These are phyloP conservation scores for Solidago caesia DNA, from an alignment of 129 eudicot genomes.

Conservation along the genomic window DNA sequence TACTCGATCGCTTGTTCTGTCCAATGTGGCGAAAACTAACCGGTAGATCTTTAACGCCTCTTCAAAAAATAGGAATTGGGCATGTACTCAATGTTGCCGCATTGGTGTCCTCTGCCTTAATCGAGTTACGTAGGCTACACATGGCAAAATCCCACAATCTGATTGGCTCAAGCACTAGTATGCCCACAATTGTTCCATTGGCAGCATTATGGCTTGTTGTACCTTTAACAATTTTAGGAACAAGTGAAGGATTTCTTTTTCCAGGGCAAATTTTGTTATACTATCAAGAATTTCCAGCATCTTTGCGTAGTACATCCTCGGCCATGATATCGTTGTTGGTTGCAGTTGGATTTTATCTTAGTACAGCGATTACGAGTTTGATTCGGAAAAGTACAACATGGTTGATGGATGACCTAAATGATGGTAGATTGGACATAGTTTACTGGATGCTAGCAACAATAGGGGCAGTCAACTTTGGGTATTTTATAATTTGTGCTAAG, in stretches of 20 bases:
- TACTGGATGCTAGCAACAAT: slow-evolving; percentile 36
- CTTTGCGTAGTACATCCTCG: slow-evolving; percentile 36
- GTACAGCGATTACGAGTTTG: slow-evolving; percentile 34
- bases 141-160: slow-evolving; percentile 23
- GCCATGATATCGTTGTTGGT: slow-evolving; percentile 42
- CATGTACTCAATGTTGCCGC: slow-evolving; percentile 35
- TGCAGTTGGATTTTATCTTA: slow-evolving; percentile 40
- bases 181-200: slow-evolving; percentile 36
- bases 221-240: slow-evolving; percentile 35
- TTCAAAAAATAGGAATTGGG: slow-evolving; percentile 43
- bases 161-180: neutral
- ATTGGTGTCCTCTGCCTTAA: slow-evolving; percentile 33
- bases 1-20: slow-evolving; percentile 34
- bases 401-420: slow-evolving; percentile 41
- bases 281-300: slow-evolving; percentile 41
- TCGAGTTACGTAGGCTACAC: slow-evolving; percentile 36
- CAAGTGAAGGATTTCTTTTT: slow-evolving; percentile 34
- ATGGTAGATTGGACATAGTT: slow-evolving; percentile 45
- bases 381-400: slow-evolving; percentile 30
- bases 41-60: slow-evolving; percentile 33
- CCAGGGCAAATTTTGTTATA: slow-evolving; percentile 41
- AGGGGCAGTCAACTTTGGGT: slow-evolving; percentile 40
- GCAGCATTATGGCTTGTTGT: slow-evolving; percentile 46
- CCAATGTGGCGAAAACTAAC: slow-evolving; percentile 41
- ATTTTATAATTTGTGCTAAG: slow-evolving; percentile 39